Conservation (phyloP, 2,329 filamentous ascomycete species). For the Colletotrichum chlorophyti region DNA sequence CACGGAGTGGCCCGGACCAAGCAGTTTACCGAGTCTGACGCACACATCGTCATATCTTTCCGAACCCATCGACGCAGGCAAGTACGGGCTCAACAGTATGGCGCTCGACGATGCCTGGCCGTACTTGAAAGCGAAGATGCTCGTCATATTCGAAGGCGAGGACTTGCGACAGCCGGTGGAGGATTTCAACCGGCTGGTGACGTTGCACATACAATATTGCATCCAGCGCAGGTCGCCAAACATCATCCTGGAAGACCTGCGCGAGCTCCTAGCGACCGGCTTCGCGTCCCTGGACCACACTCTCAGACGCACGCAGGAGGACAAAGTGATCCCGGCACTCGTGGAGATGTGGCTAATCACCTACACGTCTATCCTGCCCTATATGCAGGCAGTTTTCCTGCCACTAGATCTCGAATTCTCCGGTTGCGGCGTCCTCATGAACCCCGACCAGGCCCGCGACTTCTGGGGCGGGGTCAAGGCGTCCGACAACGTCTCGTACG, state of each 20-base stretch:
- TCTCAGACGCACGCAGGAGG: slow-evolving; percentile 79
- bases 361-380: slow-evolving; percentile 88
- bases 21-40: slow-evolving; percentile 55
- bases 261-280: slow-evolving; percentile 78
- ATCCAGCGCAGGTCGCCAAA: slow-evolving; percentile 76
- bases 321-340: slow-evolving; percentile 85
- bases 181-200: slow-evolving; percentile 83
- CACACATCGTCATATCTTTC: slow-evolving; percentile 52
- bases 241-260: slow-evolving; percentile 76
- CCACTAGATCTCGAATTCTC: slow-evolving; percentile 93
- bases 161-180: slow-evolving; percentile 81
- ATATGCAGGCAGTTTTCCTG: slow-evolving; percentile 93
- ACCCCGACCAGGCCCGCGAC: slow-evolving; percentile 78
- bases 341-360: slow-evolving; percentile 95
- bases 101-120: slow-evolving; percentile 83
- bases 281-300: slow-evolving; percentile 88
- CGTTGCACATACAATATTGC: slow-evolving; percentile 78
- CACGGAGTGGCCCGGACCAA: slow-evolving; percentile 60
- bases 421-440: slow-evolving; percentile 81
- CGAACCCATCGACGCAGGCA: slow-evolving; percentile 61
- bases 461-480: slow-evolving; percentile 82
- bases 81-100: slow-evolving; percentile 72
- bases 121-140: slow-evolving; percentile 75
- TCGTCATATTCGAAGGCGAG: slow-evolving; percentile 83
- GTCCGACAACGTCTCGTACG: slow-evolving; percentile 46